These are phyloP conservation scores for Erigeron canadensis DNA, from an alignment of 129 eudicot genomes.

Conservation along the genomic window DNA sequence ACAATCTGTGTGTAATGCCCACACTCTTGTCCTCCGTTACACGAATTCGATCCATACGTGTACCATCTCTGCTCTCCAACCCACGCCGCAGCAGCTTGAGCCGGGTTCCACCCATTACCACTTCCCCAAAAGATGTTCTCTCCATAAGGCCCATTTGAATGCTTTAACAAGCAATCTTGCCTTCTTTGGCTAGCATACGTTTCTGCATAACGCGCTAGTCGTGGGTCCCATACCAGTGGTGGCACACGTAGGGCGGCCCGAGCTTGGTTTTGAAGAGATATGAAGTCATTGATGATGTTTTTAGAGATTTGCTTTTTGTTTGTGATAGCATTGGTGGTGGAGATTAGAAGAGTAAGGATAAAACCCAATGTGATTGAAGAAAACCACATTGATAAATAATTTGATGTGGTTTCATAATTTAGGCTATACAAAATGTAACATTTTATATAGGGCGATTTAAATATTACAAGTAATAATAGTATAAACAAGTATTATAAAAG, in stretches of 20 bases:
- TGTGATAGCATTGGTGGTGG: constrained; percentile 32
- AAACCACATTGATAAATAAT: constrained; percentile 29
- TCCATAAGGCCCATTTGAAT: constrained; percentile 63
- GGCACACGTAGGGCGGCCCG: constrained; percentile 43
- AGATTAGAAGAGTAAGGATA: constrained; percentile 17
- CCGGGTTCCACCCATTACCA: constrained; percentile 60
- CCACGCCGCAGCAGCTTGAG: constrained; percentile 71
- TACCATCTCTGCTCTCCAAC: constrained; percentile 28
- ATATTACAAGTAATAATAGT: not conserved
- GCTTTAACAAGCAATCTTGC: constrained; percentile 56
- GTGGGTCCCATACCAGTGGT: constrained; percentile 61
- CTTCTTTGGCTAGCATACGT: constrained; percentile 56
- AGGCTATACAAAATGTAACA: constrained; percentile 5
- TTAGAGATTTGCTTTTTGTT: not conserved
- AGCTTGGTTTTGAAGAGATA: constrained; percentile 58
- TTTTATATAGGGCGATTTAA: constrained; percentile 14
- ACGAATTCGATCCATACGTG: constrained; percentile 49
- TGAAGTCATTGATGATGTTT: constrained; percentile 33
- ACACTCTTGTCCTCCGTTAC: constrained; percentile 57
- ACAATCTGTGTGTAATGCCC: constrained; percentile 55
- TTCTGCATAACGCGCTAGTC: constrained; percentile 49
- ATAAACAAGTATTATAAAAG: not conserved
- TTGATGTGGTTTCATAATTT: constrained; percentile 21
- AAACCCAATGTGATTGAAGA: constrained; percentile 21
- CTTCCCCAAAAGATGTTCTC: constrained; percentile 56